Conservation (phyloP, 2,329 filamentous ascomycete genomes). For the Cercospora brassicicola region DNA sequence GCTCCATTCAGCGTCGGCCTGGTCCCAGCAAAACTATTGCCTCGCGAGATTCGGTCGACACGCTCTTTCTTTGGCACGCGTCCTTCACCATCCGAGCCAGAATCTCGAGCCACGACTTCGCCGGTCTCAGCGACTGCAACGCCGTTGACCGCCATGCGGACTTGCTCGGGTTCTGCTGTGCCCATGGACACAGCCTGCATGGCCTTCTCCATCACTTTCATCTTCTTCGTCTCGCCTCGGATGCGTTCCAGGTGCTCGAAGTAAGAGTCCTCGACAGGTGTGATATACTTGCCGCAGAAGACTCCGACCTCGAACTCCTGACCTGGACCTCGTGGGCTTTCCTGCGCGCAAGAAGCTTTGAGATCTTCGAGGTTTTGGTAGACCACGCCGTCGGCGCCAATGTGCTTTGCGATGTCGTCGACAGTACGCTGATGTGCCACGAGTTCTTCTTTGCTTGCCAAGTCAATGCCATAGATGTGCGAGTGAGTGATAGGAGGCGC, state of each 20-base stretch:
- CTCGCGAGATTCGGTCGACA: conserved; percentile 47
- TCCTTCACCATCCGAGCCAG: conserved; percentile 33
- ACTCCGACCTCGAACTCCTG: conserved; percentile 84
- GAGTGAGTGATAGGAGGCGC: conserved; percentile 78
- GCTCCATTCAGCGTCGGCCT: conserved; percentile 17
- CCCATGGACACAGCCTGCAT: conserved; percentile 65
- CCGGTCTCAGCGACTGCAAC: conserved; percentile 58
- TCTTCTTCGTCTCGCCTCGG: conserved; percentile 67
- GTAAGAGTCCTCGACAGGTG: conserved; percentile 74
- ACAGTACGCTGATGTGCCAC: conserved; percentile 68
- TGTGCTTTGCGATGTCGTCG: conserved; percentile 63
- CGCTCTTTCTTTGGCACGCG: conserved; percentile 27
- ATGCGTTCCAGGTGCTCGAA: conserved; percentile 76
- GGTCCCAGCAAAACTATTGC: conserved; percentile 35
- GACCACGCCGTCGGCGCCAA: conserved; percentile 74
- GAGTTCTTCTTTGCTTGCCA: conserved; percentile 69
- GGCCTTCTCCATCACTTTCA: conserved; percentile 65
- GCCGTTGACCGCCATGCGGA: conserved; percentile 63
- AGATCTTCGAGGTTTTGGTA: conserved; percentile 77
- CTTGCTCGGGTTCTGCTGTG: conserved; percentile 59
- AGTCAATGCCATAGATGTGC: conserved; percentile 82
- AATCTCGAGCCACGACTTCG: conserved; percentile 56
- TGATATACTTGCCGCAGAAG: conserved; percentile 85
- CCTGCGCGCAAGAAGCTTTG: conserved; percentile 73
- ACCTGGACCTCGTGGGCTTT: conserved; percentile 59